phyloP scores from a whole-genome alignment of 805 yeast species.

The Saccharomyces jurei region DNA sequence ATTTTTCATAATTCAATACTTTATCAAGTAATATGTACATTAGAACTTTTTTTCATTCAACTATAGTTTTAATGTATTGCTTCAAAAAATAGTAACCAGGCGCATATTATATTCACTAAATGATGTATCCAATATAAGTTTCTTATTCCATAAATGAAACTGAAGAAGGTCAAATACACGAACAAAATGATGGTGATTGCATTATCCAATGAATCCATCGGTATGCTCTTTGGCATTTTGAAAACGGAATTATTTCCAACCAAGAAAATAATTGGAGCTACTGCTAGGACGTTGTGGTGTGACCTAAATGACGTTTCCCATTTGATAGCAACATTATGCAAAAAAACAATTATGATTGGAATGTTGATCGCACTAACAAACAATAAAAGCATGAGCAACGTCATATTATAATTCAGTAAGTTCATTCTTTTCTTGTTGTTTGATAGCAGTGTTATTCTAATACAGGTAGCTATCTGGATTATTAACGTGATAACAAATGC shows the following conservation, averaged over 20 bases:
- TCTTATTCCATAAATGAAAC: constrained; percentile 66
- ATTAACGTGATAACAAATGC: constrained; percentile 55
- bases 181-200: constrained; percentile 34
- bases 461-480: constrained; percentile 49
- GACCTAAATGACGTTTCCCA: constrained; percentile 84
- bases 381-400: constrained; percentile 57
- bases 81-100: constrained; percentile 24
- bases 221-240: constrained; percentile 33
- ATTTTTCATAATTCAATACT: background rate
- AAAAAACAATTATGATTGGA: constrained; percentile 72
- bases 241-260: constrained; percentile 48
- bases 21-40: background rate
- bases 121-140: constrained; percentile 83
- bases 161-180: constrained; percentile 49
- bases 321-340: constrained; percentile 65
- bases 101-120: constrained; percentile 55
- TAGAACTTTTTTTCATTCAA: background rate
- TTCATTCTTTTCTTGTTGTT: constrained; percentile 17
- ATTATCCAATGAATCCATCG: constrained; percentile 21
- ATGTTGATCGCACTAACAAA: constrained; percentile 74
- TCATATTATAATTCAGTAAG: constrained; percentile 50
- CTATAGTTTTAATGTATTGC: background rate
- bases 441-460: constrained; percentile 29
- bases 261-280: constrained; percentile 60
- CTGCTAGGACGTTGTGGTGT: constrained; percentile 74